A percentile compares a stretch with the other conserved stretches of the same genome.
phyloP scores from a whole-genome alignment of 2,329 filamentous ascomycete genomes.

The Cylindrodendrum hubeiense region DNA sequence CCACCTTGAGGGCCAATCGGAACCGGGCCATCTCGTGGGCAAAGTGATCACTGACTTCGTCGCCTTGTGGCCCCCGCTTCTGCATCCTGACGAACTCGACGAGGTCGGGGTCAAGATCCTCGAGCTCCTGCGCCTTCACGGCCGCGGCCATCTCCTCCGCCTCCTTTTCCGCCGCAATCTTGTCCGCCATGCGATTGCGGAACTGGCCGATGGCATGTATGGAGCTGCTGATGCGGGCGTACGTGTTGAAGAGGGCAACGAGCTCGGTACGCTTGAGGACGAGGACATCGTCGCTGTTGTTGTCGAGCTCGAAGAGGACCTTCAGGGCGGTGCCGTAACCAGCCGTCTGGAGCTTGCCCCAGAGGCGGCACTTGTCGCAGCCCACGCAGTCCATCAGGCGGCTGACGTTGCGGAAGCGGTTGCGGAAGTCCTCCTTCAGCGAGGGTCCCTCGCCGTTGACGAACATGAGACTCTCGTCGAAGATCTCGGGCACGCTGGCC shows the following conservation, averaged over 20 bases:
- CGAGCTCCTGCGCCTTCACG: constrained; percentile 47
- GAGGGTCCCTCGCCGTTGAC: constrained; percentile 79
- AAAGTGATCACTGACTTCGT: constrained; percentile 67
- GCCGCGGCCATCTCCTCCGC: constrained; percentile 50
- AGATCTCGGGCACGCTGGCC: constrained; percentile 80
- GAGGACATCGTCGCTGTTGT: constrained; percentile 73
- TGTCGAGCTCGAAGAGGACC: constrained; percentile 93
- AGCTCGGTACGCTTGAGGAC: constrained; percentile 88
- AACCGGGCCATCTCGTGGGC: constrained; percentile 74
- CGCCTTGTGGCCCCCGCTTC: constrained; percentile 47
- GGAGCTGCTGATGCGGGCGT: constrained; percentile 87
- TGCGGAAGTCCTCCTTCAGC: constrained; percentile 96
- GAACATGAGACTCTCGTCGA: constrained; percentile 97
- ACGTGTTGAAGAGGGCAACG: constrained; percentile 94
- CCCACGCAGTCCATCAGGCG: constrained; percentile 98
- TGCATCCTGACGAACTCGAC: constrained; percentile 46
- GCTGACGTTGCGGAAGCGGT: constrained; percentile 96
- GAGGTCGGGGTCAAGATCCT: constrained; percentile 58
- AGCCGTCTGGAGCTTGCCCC: constrained; percentile 96
- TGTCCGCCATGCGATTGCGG: constrained; percentile 62
- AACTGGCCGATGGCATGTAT: constrained; percentile 82
- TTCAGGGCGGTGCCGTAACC: constrained; percentile 96
- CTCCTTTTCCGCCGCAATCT: constrained; percentile 41
- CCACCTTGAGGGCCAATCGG: constrained; percentile 71
- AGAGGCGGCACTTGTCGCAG: constrained; percentile 97